Conservation (phyloP, 2,329 filamentous ascomycete genomes). For the Nakataea oryzae region DNA sequence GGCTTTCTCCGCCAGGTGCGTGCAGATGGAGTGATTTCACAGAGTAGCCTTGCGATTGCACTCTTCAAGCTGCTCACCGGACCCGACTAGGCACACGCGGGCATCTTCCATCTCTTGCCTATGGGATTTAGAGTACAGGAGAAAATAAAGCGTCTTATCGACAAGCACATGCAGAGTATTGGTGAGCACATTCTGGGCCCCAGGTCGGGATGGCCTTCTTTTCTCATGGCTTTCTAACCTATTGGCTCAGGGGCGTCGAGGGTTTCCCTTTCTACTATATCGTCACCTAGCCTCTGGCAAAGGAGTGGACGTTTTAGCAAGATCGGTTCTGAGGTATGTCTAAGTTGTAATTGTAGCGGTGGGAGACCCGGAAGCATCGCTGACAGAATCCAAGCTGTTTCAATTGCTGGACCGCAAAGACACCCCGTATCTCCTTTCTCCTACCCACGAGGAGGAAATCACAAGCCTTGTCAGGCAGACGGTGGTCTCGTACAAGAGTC, state of each 20-base stretch:
- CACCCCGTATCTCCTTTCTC: slow-evolving; percentile 65
- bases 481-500: slow-evolving; percentile 71
- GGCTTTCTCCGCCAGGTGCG: slow-evolving; percentile 63
- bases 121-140: slow-evolving; percentile 78
- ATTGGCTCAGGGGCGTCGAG: slow-evolving; percentile 59
- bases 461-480: slow-evolving; percentile 66
- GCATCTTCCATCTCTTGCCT: slow-evolving; percentile 86
- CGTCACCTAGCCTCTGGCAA: slow-evolving; percentile 74
- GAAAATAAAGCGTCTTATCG: slow-evolving; percentile 77
- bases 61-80: background rate
- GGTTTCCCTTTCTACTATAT: slow-evolving; percentile 73
- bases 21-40: background rate
- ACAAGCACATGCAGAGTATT: slow-evolving; percentile 75
- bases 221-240: background rate
- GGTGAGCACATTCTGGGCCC: slow-evolving; percentile 31
- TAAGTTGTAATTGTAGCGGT: background rate
- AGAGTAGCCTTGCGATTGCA: background rate
- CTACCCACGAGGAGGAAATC: slow-evolving; percentile 96
- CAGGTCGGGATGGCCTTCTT: background rate
- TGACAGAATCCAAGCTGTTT: slow-evolving; percentile 51
- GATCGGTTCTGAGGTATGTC: slow-evolving; percentile 58
- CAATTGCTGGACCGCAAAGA: slow-evolving; percentile 71
- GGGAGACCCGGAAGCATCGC: background rate
- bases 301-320: slow-evolving; percentile 71
- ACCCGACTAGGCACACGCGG: slow-evolving; percentile 60